phyloP scores from a whole-genome alignment of 208 protist genomes.

The Acanthamoeba lenticulata region DNA sequence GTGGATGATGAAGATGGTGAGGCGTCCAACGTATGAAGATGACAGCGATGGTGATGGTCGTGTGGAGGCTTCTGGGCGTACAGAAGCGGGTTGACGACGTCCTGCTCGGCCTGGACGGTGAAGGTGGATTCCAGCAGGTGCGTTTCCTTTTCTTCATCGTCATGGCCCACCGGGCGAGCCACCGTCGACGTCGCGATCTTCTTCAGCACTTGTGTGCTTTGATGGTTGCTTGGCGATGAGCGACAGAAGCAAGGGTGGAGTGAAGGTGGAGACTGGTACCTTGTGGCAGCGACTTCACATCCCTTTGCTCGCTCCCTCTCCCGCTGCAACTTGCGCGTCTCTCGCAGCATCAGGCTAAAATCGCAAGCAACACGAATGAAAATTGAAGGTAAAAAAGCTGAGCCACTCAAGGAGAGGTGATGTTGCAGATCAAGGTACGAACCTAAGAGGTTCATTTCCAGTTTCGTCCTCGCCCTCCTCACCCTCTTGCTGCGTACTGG shows the following conservation, averaged over 20 bases:
- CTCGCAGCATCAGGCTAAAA: not conserved
- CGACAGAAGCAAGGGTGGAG: not conserved
- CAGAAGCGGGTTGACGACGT: not conserved
- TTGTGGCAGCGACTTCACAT: not conserved
- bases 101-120: not conserved
- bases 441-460: not conserved
- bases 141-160: not conserved
- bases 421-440: not conserved
- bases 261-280: not conserved
- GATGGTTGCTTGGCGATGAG: not conserved
- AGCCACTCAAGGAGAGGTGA: not conserved
- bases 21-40: not conserved
- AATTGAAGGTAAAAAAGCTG: not conserved
- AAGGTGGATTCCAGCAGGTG: slow-evolving; percentile 22
- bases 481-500: not conserved
- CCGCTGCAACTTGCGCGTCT: not conserved
- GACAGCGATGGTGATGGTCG: not conserved
- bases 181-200: not conserved
- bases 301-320: slow-evolving; percentile 13
- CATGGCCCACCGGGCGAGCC: not conserved
- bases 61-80: not conserved
- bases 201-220: not conserved
- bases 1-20: not conserved
- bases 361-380: not conserved
- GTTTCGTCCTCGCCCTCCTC: not conserved